phyloP scores from a whole-genome alignment of 345 rosid species.

The Acer yangbiense region DNA sequence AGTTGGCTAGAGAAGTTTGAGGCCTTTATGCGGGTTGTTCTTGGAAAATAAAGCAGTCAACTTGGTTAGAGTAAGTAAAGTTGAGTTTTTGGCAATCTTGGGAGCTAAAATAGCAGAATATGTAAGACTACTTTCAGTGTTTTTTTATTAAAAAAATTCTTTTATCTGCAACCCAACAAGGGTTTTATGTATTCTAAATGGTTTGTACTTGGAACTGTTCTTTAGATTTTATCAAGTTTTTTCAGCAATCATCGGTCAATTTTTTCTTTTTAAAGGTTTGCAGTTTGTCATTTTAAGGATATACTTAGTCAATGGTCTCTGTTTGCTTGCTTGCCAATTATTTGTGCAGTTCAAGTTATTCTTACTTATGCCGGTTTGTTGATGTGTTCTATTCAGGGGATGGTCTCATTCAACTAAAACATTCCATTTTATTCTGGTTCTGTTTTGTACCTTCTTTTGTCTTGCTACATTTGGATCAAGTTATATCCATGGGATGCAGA shows the following conservation, averaged over 20 bases:
- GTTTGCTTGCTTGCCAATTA: background rate
- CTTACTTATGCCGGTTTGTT: conserved; percentile 8
- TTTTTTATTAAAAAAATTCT: no score
- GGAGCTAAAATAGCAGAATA: conserved; percentile 1
- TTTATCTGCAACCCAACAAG: no score
- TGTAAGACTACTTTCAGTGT: background rate
- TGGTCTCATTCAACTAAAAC: conserved; percentile 40
- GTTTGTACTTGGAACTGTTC: background rate
- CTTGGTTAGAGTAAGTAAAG: background rate
- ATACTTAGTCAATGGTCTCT: background rate
- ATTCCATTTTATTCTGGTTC: conserved; percentile 46
- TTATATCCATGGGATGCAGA: conserved; percentile 44
- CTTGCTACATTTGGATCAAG: conserved; percentile 42
- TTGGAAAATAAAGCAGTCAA: background rate
- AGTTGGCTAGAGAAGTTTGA: background rate
- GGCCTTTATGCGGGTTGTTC: background rate
- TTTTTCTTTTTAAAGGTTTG: background rate
- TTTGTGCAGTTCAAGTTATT: background rate
- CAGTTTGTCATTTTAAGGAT: background rate
- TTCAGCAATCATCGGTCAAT: no score
- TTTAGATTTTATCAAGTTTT: background rate
- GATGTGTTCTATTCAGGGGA: conserved; percentile 50
- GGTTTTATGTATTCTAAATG: background rate
- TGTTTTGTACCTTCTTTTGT: conserved; percentile 55
- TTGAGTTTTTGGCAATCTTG: background rate